phyloP scores from a whole-genome alignment of 176 grass and related monocot genomes.

The Triticum urartu region DNA sequence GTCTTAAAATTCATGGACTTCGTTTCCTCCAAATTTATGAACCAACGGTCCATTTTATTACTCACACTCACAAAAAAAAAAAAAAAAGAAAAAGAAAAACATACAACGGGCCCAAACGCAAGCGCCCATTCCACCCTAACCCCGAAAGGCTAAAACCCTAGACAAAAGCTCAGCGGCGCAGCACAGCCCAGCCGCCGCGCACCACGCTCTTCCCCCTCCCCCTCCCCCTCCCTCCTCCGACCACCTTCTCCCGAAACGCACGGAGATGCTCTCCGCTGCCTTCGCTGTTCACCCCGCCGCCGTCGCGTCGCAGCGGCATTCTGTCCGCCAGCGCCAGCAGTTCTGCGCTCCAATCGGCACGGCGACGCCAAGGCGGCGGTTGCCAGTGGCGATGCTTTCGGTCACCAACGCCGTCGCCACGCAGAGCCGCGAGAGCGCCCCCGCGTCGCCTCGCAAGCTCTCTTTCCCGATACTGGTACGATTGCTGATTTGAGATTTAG shows the following conservation, averaged over 20 bases:
- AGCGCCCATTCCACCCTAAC: not conserved
- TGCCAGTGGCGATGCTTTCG: slow-evolving; percentile 19
- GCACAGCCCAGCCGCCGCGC: not conserved
- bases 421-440: not conserved
- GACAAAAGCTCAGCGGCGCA: not conserved
- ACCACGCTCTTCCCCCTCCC: not conserved
- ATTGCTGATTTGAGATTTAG: not conserved
- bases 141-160: slow-evolving; percentile 5
- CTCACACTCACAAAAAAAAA: not conserved
- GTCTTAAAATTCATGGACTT: not conserved
- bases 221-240: not conserved
- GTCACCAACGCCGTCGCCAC: slow-evolving; percentile 9
- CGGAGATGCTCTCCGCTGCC: slow-evolving; percentile 30
- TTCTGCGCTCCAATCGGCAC: not conserved
- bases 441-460: slow-evolving; percentile 8
- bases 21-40: not conserved
- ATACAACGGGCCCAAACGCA: not conserved
- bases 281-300: slow-evolving; percentile 2
- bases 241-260: not conserved
- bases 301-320: not conserved
- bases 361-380: slow-evolving; percentile 1
- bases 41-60: not conserved
- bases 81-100: not conserved
- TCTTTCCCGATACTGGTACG: slow-evolving; percentile 48
- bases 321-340: not conserved